Evolutionary conservation across 2,329 filamentous ascomycete genomes (phyloP).

Genomic region (Pestalotiopsis sp.): DNA sequence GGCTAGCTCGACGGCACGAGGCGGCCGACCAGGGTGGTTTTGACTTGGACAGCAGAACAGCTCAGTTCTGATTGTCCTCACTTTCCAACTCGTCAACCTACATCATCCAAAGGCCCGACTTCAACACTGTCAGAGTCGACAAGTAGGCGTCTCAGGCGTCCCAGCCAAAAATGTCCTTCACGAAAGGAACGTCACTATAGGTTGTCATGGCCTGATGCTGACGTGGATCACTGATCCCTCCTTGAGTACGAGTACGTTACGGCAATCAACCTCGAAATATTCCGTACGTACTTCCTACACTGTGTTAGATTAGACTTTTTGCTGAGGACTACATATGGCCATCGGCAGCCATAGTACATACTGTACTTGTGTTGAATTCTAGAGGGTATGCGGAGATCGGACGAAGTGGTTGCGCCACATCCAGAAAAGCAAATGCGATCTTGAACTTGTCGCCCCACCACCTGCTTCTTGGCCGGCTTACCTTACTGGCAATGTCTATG

Average conservation of each 20-base stretch:
- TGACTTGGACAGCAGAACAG: too few species aligned
- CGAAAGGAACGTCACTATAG: background rate
- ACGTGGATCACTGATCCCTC: background rate
- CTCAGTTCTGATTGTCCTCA: too few species aligned
- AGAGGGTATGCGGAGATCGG: background rate
- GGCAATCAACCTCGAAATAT: background rate
- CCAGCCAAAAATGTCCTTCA: background rate
- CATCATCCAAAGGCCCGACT: background rate
- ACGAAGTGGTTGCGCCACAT: slow-evolving; percentile 9
- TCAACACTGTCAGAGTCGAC: background rate
- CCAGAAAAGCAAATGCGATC: slow-evolving; percentile 3
- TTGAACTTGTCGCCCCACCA: slow-evolving; percentile 8
- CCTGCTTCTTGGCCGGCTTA: background rate
- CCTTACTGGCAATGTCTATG: background rate
- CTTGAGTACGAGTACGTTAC: background rate
- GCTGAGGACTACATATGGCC: background rate
- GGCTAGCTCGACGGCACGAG: background rate
- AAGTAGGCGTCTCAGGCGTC: background rate
- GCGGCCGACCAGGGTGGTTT: background rate
- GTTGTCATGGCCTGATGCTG: background rate
- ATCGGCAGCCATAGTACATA: background rate
- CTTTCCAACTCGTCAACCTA: background rate
- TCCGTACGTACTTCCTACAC: background rate
- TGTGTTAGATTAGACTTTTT: background rate
- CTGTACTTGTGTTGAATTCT: background rate